Base-by-base conservation (phyloP, 352 stramenopile genomes). In the Globisporangium spiculum region DNA sequence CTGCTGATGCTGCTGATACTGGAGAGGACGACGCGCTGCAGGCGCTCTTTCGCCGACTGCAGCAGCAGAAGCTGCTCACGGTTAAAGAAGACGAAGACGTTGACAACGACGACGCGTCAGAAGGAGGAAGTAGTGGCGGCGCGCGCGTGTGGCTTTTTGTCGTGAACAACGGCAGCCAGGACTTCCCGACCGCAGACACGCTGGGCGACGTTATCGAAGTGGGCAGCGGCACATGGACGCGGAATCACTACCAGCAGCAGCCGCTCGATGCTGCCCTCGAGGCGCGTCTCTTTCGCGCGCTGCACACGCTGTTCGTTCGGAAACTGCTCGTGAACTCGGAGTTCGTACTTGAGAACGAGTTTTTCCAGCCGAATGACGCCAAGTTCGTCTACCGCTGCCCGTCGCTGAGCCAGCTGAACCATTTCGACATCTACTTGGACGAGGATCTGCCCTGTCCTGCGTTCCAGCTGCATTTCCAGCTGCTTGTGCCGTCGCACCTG, bases 361-460 rank as follows among this genome's bases (percentile, higher is more conserved):
- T 75, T 14, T 89, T 86, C 63, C 64, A 79, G 63, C 79, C 70
- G 0, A 89, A 86, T 34, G 80, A 91, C 34, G 80, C 81, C 24
- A 80, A 73, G 18, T 91, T 93, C 57, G 72, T 89, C 56, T 92
- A 83, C 65, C 75, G 79, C 3, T 79, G 79, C 44, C 83, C 83
- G 55, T 90, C 85, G 38, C 73, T 88, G 4, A 77, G 75, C 18
- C 68, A 67, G 27, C 60, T 89, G 6, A 88, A 91, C 69, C 79
- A 89, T 27, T 80, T 89, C 54, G 81, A 91, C 34, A 75, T 89
- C 4, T 91, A 88, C 65, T 59, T 93, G 18, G 73, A 90, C 48
- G 83, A 93, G 52, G 72, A 74, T 6, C 68, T 81, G 53, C 74
- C 83, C 0, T 69, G 38, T 3, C 73, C 80, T 16, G 73, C 66